These are phyloP conservation scores for Scutellaria galericulata DNA, from an alignment of 257 asterid species.

Conservation along the genomic window DNA sequence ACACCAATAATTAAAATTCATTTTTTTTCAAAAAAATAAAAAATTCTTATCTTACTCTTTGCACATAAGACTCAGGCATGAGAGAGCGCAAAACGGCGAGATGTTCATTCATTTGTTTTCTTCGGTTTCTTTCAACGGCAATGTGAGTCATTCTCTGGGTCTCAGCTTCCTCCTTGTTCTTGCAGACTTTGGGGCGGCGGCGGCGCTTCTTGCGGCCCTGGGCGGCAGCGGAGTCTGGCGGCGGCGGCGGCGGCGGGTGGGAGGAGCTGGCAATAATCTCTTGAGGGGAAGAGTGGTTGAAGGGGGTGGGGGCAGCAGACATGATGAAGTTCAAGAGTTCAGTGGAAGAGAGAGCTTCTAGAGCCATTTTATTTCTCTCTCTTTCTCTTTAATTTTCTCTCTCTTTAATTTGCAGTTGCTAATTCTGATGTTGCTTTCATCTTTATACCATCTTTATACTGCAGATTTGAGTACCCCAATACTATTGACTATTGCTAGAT, in stretches of 20 bases:
- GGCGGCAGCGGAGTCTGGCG: constrained; percentile 26
- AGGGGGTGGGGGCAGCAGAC: constrained; percentile 49
- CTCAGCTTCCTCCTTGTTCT: constrained; percentile 92
- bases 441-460: constrained; percentile 49
- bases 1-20: constrained; percentile 27
- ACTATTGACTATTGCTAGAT: constrained; percentile 59
- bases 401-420: not conserved
- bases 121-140: constrained; percentile 90
- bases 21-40: no score
- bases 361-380: constrained; percentile 52
- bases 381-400: not conserved
- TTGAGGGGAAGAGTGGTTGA: constrained; percentile 41
- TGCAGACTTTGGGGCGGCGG: constrained; percentile 71
- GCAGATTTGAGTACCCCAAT: constrained; percentile 54
- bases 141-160: constrained; percentile 98
- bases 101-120: constrained; percentile 95
- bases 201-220: constrained; percentile 77
- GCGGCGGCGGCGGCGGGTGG: constrained; percentile 34
- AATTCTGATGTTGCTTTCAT: constrained; percentile 35
- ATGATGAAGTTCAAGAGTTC: constrained; percentile 81
- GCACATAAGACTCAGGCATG: constrained; percentile 97
- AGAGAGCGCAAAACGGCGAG: constrained; percentile 86
- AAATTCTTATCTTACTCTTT: constrained; percentile 56
- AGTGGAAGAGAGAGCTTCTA: constrained; percentile 77
- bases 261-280: constrained; percentile 35